Base-by-base conservation (phyloP, 345 rosid species). In the Nephelium lappaceum region DNA sequence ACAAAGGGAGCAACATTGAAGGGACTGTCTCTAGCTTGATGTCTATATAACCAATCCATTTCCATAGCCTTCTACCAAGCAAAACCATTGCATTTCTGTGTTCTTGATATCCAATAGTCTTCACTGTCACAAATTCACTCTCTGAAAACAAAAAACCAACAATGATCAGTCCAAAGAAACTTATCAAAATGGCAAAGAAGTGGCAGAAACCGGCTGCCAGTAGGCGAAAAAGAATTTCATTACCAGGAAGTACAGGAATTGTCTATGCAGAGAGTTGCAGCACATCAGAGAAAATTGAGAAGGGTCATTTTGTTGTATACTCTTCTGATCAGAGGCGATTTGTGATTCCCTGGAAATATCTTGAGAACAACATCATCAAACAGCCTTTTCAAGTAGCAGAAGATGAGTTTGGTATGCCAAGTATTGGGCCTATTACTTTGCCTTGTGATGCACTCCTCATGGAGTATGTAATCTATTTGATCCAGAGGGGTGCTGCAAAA, bases 351-450 rank as follows among this genome's bases (percentile, higher is more conserved):
- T 12, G 77, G 11, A 21, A 62, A 2, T 73, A 21, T 72, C 74
- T 80, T 27, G 11, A 3, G 51, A 9, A 4, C 23, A 36, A 49
- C 38, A 60, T 79, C 25, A 53, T 82, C 4, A 45, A 69, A 18
- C 74, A 82, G 73, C 81, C 86, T 24, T 70, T 83, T 65, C 51
- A 0, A 8, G 39, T 79, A 61, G 82, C 85, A n/a, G 84, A 83
- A 68, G 85, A 88, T 39, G 88, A 84, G 71, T 78, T 75, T 27
- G 91, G 85, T 27, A 62, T 75, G 5, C 81, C 86, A 0, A 67
- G 77, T 15, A 19, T 74, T 1, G 77, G 83, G 3, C 69, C 31
- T 27, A 27, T 27, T 27, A 84, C 71, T 1, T 62, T 86, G 42
- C 84, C 86, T 11, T 83, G 86, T 68, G 84, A 84, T 57, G 81